Evolutionary conservation across 2,329 filamentous ascomycete genomes (phyloP).

Genomic region (Talaromyces sp.): DNA sequence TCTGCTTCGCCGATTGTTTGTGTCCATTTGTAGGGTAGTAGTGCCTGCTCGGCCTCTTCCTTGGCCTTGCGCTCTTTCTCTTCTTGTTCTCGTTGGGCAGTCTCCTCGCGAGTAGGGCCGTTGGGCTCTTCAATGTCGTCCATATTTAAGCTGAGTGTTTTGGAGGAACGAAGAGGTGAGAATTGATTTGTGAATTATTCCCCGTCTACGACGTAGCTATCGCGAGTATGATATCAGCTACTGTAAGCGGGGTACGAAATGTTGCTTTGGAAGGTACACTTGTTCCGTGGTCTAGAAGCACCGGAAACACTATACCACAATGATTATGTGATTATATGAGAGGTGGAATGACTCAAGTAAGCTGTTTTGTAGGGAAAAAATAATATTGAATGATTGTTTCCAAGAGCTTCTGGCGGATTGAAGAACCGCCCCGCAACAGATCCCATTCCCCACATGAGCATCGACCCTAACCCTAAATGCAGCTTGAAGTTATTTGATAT

Average conservation of each 20-base stretch:
- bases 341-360: neutral
- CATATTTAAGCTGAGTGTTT: neutral
- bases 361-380: neutral
- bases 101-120: conserved; percentile 28
- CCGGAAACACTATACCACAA: neutral
- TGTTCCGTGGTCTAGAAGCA: neutral
- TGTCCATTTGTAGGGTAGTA: conserved; percentile 94
- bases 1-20: conserved; percentile 90
- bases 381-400: neutral
- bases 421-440: neutral
- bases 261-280: neutral
- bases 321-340: neutral
- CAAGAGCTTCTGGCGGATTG: conserved; percentile 4
- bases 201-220: neutral
- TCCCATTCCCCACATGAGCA: neutral
- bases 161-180: neutral
- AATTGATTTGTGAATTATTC: neutral
- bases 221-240: neutral
- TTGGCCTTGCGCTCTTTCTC: conserved; percentile 62
- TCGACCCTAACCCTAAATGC: neutral
- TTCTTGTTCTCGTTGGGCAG: conserved; percentile 51
- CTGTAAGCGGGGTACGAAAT: neutral
- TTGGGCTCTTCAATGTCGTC: conserved; percentile 28
- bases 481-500: neutral
- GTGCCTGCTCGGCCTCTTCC: conserved; percentile 82